A percentile compares a stretch with the other conserved stretches of the same genome.
These are phyloP conservation scores for Magnolia sinica DNA, from an alignment of 164 flowering plant species.

Conservation along the genomic window DNA sequence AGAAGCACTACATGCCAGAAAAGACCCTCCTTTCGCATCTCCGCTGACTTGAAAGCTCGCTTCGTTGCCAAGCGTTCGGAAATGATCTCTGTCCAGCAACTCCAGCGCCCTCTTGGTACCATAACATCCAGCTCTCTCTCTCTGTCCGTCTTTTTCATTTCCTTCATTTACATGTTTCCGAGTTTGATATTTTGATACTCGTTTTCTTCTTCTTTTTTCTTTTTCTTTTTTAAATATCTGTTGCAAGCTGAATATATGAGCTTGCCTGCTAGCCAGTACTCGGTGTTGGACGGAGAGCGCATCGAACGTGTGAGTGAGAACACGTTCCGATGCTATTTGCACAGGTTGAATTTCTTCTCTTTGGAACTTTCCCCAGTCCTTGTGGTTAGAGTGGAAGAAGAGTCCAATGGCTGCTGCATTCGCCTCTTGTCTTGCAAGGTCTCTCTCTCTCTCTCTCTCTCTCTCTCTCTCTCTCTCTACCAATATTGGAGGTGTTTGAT, in stretches of 20 bases:
- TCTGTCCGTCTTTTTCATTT: no score
- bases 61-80: constrained; percentile 63
- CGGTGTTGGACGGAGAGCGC: constrained; percentile 89
- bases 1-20: neutral
- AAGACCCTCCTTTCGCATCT: constrained; percentile 25
- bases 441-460: neutral
- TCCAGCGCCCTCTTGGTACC: constrained; percentile 68
- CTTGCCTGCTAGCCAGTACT: constrained; percentile 92
- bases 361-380: constrained; percentile 87
- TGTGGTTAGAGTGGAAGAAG: constrained; percentile 70
- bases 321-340: constrained; percentile 81
- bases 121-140: neutral
- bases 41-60: constrained; percentile 53
- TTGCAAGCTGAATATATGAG: constrained; percentile 76
- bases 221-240: neutral
- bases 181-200: neutral
- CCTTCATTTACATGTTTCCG: neutral
- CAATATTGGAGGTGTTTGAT: neutral
- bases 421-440: constrained; percentile 91
- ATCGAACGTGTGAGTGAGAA: constrained; percentile 81
- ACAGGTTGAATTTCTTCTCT: constrained; percentile 63
- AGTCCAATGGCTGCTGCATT: constrained; percentile 73
- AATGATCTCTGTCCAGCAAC: constrained; percentile 58
- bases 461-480: neutral
- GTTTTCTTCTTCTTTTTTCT: neutral